A percentile compares a stretch with the other conserved stretches of the same genome.
Evolutionary conservation across 202 grass and related monocot genomes (phyloP).

Genomic region (Setaria italica): DNA sequence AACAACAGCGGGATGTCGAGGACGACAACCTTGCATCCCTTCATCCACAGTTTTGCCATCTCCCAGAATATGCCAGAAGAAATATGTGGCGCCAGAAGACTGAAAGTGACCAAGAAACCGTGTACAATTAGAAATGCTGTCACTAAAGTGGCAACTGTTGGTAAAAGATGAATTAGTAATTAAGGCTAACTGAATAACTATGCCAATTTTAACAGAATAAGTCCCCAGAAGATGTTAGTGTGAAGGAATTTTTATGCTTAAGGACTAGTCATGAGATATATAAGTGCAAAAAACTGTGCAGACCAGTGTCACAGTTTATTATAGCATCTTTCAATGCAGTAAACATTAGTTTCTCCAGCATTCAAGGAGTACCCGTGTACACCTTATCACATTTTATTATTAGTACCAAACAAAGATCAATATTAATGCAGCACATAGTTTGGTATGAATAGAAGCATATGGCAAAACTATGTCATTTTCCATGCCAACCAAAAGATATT

Average conservation of each 20-base stretch:
- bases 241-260: not conserved
- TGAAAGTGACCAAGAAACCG: constrained; percentile 30
- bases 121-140: not conserved
- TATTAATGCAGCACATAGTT: not conserved
- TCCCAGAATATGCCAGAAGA: constrained; percentile 80
- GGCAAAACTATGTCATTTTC: not conserved
- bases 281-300: not conserved
- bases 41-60: constrained; percentile 79
- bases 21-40: constrained; percentile 69
- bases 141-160: not conserved
- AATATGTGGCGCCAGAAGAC: constrained; percentile 81
- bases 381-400: not conserved
- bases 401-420: constrained; percentile 1
- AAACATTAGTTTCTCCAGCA: not conserved
- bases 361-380: not conserved
- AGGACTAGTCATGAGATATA: not conserved
- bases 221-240: not conserved
- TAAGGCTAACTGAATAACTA: not conserved
- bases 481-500: not conserved
- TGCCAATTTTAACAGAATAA: not conserved
- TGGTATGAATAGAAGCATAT: not conserved
- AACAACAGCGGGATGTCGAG: constrained; percentile 85
- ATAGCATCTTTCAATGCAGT: not conserved
- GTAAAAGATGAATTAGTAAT: not conserved
- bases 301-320: not conserved